A percentile compares a stretch with the other conserved stretches of the same genome.
phyloP scores from a whole-genome alignment of 345 rosid genomes.

The Salix brachista region DNA sequence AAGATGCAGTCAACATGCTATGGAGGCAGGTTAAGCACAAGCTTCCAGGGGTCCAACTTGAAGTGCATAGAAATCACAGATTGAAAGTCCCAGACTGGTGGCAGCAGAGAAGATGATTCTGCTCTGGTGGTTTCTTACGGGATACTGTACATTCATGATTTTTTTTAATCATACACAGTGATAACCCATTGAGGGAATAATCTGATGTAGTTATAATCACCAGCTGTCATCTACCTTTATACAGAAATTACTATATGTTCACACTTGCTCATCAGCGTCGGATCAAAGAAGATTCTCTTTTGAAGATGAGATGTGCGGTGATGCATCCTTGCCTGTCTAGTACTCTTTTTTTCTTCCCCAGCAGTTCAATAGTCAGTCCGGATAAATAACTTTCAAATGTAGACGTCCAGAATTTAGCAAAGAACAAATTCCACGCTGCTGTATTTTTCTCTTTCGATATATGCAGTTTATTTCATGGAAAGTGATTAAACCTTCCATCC shows the following conservation, averaged over 20 bases:
- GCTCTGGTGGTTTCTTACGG: neutral
- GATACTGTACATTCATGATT: constrained; percentile 41
- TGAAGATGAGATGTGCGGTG: neutral
- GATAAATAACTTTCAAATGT: constrained; percentile 13
- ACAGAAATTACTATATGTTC: neutral
- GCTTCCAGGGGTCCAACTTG: constrained; percentile 57
- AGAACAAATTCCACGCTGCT: neutral
- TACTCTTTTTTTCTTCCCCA: neutral
- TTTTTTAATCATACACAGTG: constrained; percentile 10
- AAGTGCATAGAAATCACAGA: constrained; percentile 67
- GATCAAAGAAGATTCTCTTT: neutral
- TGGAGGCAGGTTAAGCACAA: constrained; percentile 89
- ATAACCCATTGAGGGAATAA: constrained; percentile 5
- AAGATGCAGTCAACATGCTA: constrained; percentile 71
- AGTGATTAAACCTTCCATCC: neutral
- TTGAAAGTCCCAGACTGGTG: constrained; percentile 89
- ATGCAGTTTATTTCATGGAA: neutral
- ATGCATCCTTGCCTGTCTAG: neutral
- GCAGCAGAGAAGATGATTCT: constrained; percentile 38
- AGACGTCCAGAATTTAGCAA: neutral
- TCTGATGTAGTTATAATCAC: constrained; percentile 6
- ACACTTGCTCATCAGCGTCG: constrained; percentile 1
- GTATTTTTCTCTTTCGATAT: neutral
- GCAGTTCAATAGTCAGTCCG: neutral
- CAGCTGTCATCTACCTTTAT: constrained; percentile 8